These are phyloP conservation scores for Phytophthora meadii DNA, from an alignment of 352 stramenopile genomes.

Conservation along the genomic window DNA sequence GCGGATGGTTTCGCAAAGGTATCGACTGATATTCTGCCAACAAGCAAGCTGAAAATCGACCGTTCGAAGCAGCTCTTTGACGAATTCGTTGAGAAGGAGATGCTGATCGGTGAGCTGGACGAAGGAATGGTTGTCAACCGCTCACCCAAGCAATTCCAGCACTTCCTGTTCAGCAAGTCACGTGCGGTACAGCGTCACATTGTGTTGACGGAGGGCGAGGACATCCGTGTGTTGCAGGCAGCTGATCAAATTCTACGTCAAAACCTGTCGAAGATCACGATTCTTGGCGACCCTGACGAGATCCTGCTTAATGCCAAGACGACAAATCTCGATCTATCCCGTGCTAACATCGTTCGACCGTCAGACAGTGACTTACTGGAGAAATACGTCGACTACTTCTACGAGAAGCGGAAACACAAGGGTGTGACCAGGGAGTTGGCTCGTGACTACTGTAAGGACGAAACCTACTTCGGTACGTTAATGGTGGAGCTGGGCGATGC, in stretches of 20 bases:
- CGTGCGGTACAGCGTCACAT: conserved; percentile 78
- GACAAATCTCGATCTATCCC: conserved; percentile 63
- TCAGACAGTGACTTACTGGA: conserved; percentile 53
- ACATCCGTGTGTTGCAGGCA: conserved; percentile 83
- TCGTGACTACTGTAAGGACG: conserved; percentile 54
- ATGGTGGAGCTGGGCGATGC: conserved; percentile 85
- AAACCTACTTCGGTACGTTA: conserved; percentile 88
- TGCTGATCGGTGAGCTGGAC: conserved; percentile 70
- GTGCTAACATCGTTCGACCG: conserved; percentile 69
- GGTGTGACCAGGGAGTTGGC: conserved; percentile 67
- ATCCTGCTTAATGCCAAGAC: conserved; percentile 73
- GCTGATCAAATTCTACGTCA: conserved; percentile 76
- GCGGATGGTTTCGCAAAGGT: conserved; percentile 64
- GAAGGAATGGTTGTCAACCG: conserved; percentile 67
- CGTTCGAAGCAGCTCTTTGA: conserved; percentile 73
- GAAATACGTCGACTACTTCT: conserved; percentile 67
- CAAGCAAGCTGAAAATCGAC: conserved; percentile 74
- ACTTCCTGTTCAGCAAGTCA: conserved; percentile 84
- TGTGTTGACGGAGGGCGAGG: conserved; percentile 84
- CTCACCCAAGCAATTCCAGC: conserved; percentile 86
- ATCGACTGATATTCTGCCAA: conserved; percentile 74
- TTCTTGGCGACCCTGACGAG: conserved; percentile 76
- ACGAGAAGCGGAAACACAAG: conserved; percentile 88
- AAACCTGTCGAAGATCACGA: conserved; percentile 75
- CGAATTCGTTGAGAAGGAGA: conserved; percentile 68